phyloP scores from a whole-genome alignment of 1,284 basidiomycete genomes.

The Cryptococcus sp. region DNA sequence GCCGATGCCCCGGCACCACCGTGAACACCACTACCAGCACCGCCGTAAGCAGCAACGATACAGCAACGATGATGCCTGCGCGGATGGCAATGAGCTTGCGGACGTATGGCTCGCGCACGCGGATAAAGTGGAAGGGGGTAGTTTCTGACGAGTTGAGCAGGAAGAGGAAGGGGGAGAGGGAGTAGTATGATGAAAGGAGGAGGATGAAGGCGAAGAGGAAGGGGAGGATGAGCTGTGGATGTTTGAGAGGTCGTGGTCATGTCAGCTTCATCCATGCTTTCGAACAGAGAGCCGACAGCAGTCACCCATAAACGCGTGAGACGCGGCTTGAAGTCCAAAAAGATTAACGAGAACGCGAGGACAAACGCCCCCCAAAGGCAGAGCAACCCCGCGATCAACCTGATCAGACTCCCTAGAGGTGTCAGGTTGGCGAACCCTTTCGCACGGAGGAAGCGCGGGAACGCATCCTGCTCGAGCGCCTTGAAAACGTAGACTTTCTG shows the following conservation, averaged over 20 bases:
- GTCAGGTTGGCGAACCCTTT: constrained; percentile 98
- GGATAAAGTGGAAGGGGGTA: constrained; percentile 85
- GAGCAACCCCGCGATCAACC: constrained; percentile 77
- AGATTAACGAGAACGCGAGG: constrained; percentile 84
- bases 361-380: constrained; percentile 89
- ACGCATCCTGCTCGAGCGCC: constrained; percentile 96
- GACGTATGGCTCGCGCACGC: constrained; percentile 87
- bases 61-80: constrained; percentile 69
- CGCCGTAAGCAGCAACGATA: constrained; percentile 37
- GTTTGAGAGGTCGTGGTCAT: not conserved
- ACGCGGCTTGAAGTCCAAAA: constrained; percentile 85
- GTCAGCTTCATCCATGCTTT: not conserved
- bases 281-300: constrained; percentile 26
- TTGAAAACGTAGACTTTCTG: constrained; percentile 98
- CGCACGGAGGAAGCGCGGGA: constrained; percentile 87
- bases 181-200: constrained; percentile 91
- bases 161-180: constrained; percentile 77
- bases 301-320: constrained; percentile 89
- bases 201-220: constrained; percentile 86
- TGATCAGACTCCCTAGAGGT: constrained; percentile 77
- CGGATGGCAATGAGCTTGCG: constrained; percentile 80
- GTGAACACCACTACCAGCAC: constrained; percentile 44
- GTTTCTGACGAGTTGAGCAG: constrained; percentile 50
- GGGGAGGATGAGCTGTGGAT: constrained; percentile 78
- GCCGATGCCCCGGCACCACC: constrained; percentile 41